These are phyloP conservation scores for Elsinoe necatrix DNA, from an alignment of 2,329 filamentous ascomycete genomes.

Conservation along the genomic window DNA sequence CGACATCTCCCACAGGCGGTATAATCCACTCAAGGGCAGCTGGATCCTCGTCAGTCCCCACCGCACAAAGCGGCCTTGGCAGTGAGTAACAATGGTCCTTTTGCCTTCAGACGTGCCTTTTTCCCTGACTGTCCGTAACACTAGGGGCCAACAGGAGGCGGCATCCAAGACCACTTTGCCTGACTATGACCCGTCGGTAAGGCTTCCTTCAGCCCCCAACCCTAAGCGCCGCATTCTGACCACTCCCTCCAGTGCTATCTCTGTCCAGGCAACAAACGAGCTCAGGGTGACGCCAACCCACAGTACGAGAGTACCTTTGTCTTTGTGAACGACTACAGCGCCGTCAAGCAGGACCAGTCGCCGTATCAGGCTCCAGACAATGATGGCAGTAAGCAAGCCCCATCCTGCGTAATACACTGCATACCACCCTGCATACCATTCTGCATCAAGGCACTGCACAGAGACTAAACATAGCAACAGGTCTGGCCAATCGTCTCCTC, in stretches of 20 bases:
- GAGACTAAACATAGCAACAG: conserved; percentile 34
- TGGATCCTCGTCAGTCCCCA: conserved; percentile 95
- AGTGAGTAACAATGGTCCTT: conserved; percentile 50
- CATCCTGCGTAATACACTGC: neutral
- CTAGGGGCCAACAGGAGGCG: conserved; percentile 41
- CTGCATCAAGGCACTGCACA: neutral
- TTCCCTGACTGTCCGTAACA: conserved; percentile 1
- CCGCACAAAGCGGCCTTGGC: conserved; percentile 94
- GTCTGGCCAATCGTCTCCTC: conserved; percentile 66
- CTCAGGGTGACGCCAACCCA: conserved; percentile 78
- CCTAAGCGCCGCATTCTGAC: conserved; percentile 6
- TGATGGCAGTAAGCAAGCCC: conserved; percentile 37
- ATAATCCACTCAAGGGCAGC: conserved; percentile 80
- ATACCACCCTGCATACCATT: neutral
- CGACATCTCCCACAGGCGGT: conserved; percentile 93
- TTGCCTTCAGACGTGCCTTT: neutral
- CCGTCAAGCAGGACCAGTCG: conserved; percentile 86
- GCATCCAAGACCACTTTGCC: conserved; percentile 48
- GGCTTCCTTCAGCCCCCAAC: conserved; percentile 16
- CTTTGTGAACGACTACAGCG: conserved; percentile 96
- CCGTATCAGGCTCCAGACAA: conserved; percentile 56
- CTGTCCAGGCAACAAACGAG: conserved; percentile 83
- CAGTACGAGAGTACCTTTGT: conserved; percentile 80
- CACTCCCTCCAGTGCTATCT: conserved; percentile 64
- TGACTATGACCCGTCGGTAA: conserved; percentile 62